phyloP scores from a whole-genome alignment of 2,329 filamentous ascomycete genomes.

The Sporothrix protearum region DNA sequence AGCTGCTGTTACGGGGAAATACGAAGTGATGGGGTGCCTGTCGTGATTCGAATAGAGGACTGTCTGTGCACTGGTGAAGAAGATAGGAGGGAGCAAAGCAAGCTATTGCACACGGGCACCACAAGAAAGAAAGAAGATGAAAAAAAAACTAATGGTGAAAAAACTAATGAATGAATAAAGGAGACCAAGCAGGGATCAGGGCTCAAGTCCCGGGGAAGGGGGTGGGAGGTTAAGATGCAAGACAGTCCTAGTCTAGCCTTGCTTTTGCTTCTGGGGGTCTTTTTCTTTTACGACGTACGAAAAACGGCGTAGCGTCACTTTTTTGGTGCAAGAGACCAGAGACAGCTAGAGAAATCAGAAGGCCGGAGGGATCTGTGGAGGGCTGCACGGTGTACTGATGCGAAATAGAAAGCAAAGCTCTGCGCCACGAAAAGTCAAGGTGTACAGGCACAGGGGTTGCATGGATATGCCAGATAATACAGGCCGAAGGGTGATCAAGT shows the following conservation, averaged over 20 bases:
- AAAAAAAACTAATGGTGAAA: too few species aligned
- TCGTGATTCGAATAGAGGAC: neutral
- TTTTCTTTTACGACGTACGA: slow-evolving; percentile 9
- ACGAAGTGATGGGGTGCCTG: neutral
- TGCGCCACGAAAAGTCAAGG: too few species aligned
- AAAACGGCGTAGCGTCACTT: neutral
- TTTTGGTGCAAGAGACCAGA: neutral
- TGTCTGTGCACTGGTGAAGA: neutral
- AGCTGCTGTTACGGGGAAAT: neutral
- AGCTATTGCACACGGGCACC: neutral
- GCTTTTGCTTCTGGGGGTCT: neutral
- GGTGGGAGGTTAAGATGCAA: neutral
- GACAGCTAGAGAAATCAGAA: neutral
- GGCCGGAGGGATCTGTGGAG: neutral
- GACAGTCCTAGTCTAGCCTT: neutral
- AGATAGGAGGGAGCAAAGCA: neutral
- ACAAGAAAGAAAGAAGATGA: neutral
- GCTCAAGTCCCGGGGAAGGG: slow-evolving; percentile 3
- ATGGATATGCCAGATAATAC: too few species aligned
- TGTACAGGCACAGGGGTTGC: neutral
- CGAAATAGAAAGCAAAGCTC: neutral
- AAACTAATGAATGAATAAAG: too few species aligned
- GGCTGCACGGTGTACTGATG: neutral
- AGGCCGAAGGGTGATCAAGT: neutral
- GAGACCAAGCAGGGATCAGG: slow-evolving; percentile 2